Percentiles rank a stretch among this genome's conserved stretches.
Evolutionary conservation across 78 protist genomes (phyloP).

Genomic region (Emiliania huxleyi): DNA sequence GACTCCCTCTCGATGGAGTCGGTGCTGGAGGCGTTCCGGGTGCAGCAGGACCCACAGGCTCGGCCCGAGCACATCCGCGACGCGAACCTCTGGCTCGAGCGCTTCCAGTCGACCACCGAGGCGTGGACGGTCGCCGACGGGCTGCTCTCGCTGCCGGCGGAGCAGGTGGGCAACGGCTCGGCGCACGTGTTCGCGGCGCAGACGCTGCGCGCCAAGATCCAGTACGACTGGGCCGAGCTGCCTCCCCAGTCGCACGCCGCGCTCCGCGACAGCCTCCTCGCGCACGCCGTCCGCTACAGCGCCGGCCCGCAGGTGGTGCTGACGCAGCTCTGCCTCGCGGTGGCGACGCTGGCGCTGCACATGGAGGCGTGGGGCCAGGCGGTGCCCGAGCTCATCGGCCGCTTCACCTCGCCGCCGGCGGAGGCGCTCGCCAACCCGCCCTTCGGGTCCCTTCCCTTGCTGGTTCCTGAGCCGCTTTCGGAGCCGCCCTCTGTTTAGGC

Average conservation of each 20-base stretch:
- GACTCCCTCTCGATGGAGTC: background rate
- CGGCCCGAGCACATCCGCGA: background rate
- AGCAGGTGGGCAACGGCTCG: background rate
- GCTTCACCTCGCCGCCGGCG: background rate
- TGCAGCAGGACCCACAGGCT: background rate
- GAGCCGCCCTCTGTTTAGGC: background rate
- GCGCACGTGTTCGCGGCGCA: background rate
- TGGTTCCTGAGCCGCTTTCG: background rate
- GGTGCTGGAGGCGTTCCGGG: background rate
- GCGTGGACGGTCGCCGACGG: background rate
- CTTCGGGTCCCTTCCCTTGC: too few relatives aligned
- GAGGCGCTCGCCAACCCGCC: background rate
- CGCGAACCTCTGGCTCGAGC: background rate
- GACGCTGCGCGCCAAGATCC: background rate
- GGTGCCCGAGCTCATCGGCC: background rate
- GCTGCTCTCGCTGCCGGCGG: background rate
- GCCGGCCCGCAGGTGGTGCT: background rate
- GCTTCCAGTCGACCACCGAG: background rate
- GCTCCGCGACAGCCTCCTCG: background rate
- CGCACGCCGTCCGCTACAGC: background rate
- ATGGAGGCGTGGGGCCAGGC: background rate
- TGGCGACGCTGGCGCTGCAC: background rate
- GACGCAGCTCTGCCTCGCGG: constrained; percentile 11
- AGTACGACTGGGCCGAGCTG: background rate
- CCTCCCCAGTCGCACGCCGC: background rate